Evolutionary conservation across 2,329 filamentous ascomycete genomes (phyloP), one percentile per base, ranked within the genome.

Genomic region (Rutstroemia sp.): DNA sequence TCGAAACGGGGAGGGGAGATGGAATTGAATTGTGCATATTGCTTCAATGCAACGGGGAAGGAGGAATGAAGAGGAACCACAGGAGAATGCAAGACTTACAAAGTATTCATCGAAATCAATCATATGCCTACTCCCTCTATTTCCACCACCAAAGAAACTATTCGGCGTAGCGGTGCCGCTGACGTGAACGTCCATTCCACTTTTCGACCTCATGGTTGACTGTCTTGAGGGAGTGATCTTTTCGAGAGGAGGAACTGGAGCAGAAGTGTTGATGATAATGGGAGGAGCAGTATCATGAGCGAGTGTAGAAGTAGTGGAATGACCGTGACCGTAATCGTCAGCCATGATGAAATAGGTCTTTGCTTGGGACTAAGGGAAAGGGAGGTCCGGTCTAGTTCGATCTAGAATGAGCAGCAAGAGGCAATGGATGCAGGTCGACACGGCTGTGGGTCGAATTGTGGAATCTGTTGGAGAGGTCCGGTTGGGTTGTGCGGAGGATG

Each of bases 81-180:
- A 45, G 12, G 30, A 34, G 21, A 19, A 39, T 52, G 34, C 7
- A 25, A 44, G 38, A 61, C 63, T 16, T 62, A 68, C 66, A 47
- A 68, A 67, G 46, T 68, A 68, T 27, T 63, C 63, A 49, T 60
- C 58, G 23, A 65, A 27, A 10, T 63, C 62, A 21, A 62, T 42
- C 39, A 34, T 41, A 54, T 56, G 56, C 30, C 23, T 56, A 18
- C 46, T 56, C 12, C 14, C 38, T 5, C 49, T 45, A 10, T 59
- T 19, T 4, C 49, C 39, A 10, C 37, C 41, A 4, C 41, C 38
- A 19, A 19, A 25, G 47, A 55, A 56, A 46, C 49, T 52, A 52
- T n/a, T 52, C 3, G 54, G 54, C n/a, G 54, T 56, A 3, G 39
- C 37, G 18, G 54, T 37, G 23, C 54, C 41, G 39, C 49, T 56